Base-by-base conservation (phyloP, 345 rosid species). In the Salix caprea region DNA sequence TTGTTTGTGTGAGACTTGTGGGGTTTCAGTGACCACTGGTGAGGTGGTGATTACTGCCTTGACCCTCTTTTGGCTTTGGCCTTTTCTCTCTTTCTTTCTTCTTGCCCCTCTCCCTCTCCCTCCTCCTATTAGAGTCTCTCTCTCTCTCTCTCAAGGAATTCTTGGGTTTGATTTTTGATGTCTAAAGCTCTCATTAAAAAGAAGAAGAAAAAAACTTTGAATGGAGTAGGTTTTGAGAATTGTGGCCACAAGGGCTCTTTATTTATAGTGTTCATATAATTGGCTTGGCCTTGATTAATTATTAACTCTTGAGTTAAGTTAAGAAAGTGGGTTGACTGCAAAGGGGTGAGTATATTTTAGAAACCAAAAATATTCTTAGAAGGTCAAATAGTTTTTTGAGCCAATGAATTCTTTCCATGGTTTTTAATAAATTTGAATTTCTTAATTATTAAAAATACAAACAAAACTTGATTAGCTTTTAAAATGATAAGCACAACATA, bases 231-330 rank as follows among this genome's bases (percentile, higher is more conserved):
- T 75, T 23, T 80, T 62, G 56, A 30, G n/a, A 7, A 7, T 6
- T 1, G 37, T 37, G 2, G 2, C 11, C 21, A 19, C 80, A 65
- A 65, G 2, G 48, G 54, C 16, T 62, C 56, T 56, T 39, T 42
- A 64, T 81, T 83, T 85, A 81, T 83, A 80, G 81, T 62, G 71
- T 52, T 26, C 44, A 30, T 30, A 61, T 74, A 42, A 42, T 58
- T 81, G 28, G 24, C 54, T 71, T 15, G 61, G 76, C 83, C 77
- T 24, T 42, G 69, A 83, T 83, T 81, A 74, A 30, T 69, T 83
- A 30, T 79, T 65, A 56, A 79, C 78, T 71, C 64, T 42, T 69
- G 67, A 64, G 65, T 75, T 72, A 40, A 15, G 80, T 84, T 84
- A 26, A 21, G 69, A 37, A 30, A 42, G 32, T 56, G 15, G 52